A percentile compares a stretch with the other conserved stretches of the same genome.
Evolutionary conservation across 2,329 filamentous ascomycete genomes (phyloP).

Genomic region (Aschersonia sp.): DNA sequence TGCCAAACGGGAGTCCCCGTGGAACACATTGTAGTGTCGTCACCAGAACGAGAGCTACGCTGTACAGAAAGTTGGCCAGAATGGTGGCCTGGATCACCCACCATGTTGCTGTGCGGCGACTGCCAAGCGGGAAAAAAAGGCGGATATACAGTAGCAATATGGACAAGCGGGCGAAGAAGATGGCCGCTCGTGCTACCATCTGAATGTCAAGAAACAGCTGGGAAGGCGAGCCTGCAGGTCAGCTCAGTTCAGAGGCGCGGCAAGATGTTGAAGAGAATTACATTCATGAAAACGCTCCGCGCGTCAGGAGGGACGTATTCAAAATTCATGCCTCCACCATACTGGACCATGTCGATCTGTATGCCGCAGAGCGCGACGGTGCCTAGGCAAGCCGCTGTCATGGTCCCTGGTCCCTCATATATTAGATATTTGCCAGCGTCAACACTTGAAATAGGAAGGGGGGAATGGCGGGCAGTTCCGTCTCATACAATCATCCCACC

Average conservation of each 20-base stretch:
- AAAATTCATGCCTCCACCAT: neutral
- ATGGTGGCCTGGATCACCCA: too few relatives aligned
- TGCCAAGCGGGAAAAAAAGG: neutral
- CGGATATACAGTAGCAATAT: neutral
- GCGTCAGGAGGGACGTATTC: neutral
- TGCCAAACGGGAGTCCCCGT: too few relatives aligned
- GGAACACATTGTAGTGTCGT: neutral
- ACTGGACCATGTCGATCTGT: neutral
- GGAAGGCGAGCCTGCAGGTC: neutral
- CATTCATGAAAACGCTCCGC: neutral
- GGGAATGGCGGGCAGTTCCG: neutral
- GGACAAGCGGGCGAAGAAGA: neutral
- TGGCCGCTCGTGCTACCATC: neutral
- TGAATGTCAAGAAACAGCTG: neutral
- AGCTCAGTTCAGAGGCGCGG: neutral
- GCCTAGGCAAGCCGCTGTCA: neutral
- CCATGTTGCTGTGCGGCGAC: too few relatives aligned
- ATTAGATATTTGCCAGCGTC: neutral
- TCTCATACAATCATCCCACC: neutral
- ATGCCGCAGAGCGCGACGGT: neutral
- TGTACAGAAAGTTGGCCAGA: neutral
- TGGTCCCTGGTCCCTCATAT: neutral
- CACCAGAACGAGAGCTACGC: neutral
- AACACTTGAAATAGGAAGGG: neutral
- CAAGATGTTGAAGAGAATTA: neutral